Evolutionary conservation across 106 monocot species (phyloP).

Genomic region (Dioscorea alata): DNA sequence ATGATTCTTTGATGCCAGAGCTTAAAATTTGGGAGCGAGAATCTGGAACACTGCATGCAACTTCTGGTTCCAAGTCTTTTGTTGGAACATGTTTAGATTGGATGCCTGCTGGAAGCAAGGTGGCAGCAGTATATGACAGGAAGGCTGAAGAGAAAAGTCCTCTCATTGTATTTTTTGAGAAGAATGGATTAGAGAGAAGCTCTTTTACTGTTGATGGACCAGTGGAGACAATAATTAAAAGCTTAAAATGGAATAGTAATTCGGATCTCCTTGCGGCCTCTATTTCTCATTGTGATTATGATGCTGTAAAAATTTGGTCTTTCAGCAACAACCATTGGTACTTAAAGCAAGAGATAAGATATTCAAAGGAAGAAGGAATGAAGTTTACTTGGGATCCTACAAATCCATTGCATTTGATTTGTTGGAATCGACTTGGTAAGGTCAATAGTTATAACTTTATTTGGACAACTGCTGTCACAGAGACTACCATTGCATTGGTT

Average conservation of each 20-base stretch:
- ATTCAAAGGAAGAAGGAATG: slow-evolving; percentile 43
- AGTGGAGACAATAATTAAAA: slow-evolving; percentile 29
- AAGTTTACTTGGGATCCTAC: slow-evolving; percentile 86
- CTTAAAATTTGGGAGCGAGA: slow-evolving; percentile 90
- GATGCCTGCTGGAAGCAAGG: slow-evolving; percentile 96
- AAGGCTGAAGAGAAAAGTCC: slow-evolving; percentile 49
- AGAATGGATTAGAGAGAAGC: slow-evolving; percentile 89
- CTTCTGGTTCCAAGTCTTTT: slow-evolving; percentile 51
- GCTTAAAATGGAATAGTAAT: slow-evolving; percentile 82
- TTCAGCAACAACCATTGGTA: slow-evolving; percentile 96
- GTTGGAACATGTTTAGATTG: slow-evolving; percentile 65
- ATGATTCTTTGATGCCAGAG: slow-evolving; percentile 33
- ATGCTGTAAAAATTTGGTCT: slow-evolving; percentile 76
- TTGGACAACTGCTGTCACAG: slow-evolving; percentile 76
- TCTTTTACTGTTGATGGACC: slow-evolving; percentile 57
- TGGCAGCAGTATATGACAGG: slow-evolving; percentile 52
- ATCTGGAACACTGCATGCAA: slow-evolving; percentile 68
- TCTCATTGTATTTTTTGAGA: slow-evolving; percentile 77
- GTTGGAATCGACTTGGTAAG: slow-evolving; percentile 73
- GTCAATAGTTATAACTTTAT: slow-evolving; percentile 57
- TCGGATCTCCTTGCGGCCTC: slow-evolving; percentile 84
- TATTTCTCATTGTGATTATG: slow-evolving; percentile 38
- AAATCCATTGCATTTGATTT: slow-evolving; percentile 75
- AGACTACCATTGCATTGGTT: slow-evolving; percentile 66
- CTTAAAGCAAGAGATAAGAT: slow-evolving; percentile 90